Evolutionary conservation across 2,329 filamentous ascomycete genomes (phyloP).

Genomic region (Whalleya microplaca): DNA sequence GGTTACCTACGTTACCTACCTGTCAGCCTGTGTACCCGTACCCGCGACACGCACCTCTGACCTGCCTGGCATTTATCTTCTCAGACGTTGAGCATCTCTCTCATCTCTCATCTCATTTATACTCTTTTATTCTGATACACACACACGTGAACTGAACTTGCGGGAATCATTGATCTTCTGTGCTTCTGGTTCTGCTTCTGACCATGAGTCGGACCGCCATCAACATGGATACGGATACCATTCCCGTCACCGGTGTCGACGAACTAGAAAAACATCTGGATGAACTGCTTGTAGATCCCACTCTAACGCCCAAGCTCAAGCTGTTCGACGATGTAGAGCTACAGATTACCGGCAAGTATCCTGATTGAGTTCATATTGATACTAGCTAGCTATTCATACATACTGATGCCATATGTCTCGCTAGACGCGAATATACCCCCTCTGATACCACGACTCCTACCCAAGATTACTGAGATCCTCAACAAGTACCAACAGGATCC

Average conservation of each 20-base stretch:
- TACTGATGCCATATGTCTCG: constrained; percentile 1
- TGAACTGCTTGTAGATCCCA: constrained; percentile 49
- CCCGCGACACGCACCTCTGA: not conserved
- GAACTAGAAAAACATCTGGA: constrained; percentile 60
- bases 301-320: constrained; percentile 48
- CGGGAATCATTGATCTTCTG: not conserved
- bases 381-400: not conserved
- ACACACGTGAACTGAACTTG: not conserved
- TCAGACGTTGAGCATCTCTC: not conserved
- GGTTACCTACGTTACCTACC: not conserved
- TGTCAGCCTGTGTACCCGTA: not conserved
- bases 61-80: not conserved
- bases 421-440: constrained; percentile 56
- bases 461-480: constrained; percentile 57
- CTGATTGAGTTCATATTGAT: not conserved
- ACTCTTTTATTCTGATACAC: not conserved
- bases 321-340: constrained; percentile 64
- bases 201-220: constrained; percentile 40
- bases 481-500: constrained; percentile 55
- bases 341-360: constrained; percentile 54
- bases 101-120: not conserved
- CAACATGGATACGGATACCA: constrained; percentile 45
- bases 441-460: constrained; percentile 57
- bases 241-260: constrained; percentile 55
- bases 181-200: not conserved